These are phyloP conservation scores for Laguncularia racemosa DNA, from an alignment of 345 rosid species.

Conservation along the genomic window DNA sequence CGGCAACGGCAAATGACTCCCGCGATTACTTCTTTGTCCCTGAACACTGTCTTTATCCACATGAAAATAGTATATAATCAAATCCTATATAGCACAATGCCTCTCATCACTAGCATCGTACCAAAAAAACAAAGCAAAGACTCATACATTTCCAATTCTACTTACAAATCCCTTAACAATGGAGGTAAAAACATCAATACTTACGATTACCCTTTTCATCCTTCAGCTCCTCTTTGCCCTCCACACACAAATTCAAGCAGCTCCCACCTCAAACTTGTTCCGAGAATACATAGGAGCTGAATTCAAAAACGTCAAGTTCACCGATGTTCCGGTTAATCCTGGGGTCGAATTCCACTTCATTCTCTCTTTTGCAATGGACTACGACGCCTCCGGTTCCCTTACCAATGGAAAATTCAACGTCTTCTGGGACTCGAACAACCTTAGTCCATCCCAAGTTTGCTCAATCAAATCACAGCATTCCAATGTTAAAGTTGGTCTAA, in stretches of 20 bases:
- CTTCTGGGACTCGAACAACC: conserved; percentile 31
- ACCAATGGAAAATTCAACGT: conserved; percentile 28
- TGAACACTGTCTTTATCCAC: too few species aligned
- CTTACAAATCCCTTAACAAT: too few species aligned
- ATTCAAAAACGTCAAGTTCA: conserved; percentile 20
- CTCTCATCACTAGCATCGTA: too few species aligned
- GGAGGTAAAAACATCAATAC: too few species aligned
- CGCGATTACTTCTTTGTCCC: too few species aligned
- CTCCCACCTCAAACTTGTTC: conserved; percentile 13
- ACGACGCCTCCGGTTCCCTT: conserved; percentile 19
- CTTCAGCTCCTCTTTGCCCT: too few species aligned
- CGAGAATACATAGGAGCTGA: conserved; percentile 28
- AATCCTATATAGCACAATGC: too few species aligned
- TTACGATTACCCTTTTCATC: too few species aligned
- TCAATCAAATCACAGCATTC: conserved; percentile 18
- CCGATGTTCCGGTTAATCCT: conserved; percentile 18
- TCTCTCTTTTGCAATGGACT: conserved; percentile 33
- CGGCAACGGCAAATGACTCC: too few species aligned
- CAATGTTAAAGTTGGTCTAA: conserved; percentile 24
- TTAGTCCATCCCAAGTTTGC: conserved; percentile 18
- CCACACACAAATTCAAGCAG: neutral
- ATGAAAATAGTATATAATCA: too few species aligned
- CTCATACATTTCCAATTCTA: too few species aligned
- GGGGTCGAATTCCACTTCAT: conserved; percentile 25
- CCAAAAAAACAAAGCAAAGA: too few species aligned